A percentile compares a stretch with the other conserved stretches of the same genome.
Conservation (phyloP, 768 basidiomycete species). For the Mycena crocata region DNA sequence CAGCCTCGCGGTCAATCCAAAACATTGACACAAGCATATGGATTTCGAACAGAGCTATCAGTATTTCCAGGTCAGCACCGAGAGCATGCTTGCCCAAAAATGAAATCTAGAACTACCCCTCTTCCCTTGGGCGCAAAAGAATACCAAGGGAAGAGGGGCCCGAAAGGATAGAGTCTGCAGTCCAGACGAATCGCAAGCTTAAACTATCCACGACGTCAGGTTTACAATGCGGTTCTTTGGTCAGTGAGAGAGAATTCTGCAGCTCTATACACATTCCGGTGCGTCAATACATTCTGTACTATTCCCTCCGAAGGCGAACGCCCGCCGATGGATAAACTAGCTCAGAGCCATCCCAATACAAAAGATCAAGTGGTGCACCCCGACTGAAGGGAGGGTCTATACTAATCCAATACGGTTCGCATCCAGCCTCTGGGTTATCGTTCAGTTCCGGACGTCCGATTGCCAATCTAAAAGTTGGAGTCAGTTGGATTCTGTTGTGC, state of each 20-base stretch:
- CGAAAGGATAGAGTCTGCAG: too few relatives aligned
- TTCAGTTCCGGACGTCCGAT: conserved; percentile 42
- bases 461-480: conserved; percentile 39
- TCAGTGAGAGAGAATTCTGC: background rate
- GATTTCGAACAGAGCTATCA: too few relatives aligned
- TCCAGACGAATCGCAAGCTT: too few relatives aligned
- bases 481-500: background rate
- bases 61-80: too few relatives aligned
- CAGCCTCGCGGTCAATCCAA: too few relatives aligned
- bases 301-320: conserved; percentile 31
- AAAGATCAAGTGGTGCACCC: conserved; percentile 48
- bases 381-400: conserved; percentile 44
- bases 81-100: too few relatives aligned
- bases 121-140: too few relatives aligned
- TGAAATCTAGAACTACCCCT: too few relatives aligned
- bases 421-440: conserved; percentile 44
- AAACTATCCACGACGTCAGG: too few relatives aligned
- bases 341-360: conserved; percentile 48
- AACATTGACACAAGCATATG: too few relatives aligned
- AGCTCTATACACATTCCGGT: background rate
- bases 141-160: too few relatives aligned
- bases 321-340: conserved; percentile 51
- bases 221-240: too few relatives aligned
- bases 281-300: background rate
- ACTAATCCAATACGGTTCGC: conserved; percentile 49